A percentile compares a stretch with the other conserved stretches of the same genome.
Evolutionary conservation across 352 stramenopile species (phyloP).

Genomic region (Phytophthora nicotianae): DNA sequence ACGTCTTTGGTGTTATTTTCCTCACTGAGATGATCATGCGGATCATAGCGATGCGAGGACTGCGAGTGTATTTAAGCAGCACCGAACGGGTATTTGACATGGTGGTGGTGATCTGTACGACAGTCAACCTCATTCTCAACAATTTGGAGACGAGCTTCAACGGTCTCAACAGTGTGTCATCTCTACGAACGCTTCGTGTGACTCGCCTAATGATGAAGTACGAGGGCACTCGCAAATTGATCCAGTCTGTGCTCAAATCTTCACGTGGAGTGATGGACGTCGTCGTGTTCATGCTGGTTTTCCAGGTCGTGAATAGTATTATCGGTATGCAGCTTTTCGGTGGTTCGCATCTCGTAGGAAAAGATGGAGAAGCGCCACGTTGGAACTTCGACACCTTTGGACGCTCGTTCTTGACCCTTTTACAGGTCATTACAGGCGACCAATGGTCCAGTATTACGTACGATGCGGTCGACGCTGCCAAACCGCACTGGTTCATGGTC

Average conservation of each 20-base stretch:
- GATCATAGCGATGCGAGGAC: slow-evolving; percentile 59
- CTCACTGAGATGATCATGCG: slow-evolving; percentile 64
- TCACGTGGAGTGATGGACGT: slow-evolving; percentile 81
- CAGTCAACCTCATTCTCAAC: slow-evolving; percentile 73
- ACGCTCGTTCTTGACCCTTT: slow-evolving; percentile 70
- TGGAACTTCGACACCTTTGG: slow-evolving; percentile 84
- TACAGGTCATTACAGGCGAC: slow-evolving; percentile 81
- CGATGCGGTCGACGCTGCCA: slow-evolving; percentile 69
- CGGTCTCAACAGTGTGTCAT: slow-evolving; percentile 70
- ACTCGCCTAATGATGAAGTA: slow-evolving; percentile 82
- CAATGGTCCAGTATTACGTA: slow-evolving; percentile 82
- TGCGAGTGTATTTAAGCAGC: slow-evolving; percentile 52
- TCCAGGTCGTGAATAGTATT: slow-evolving; percentile 79
- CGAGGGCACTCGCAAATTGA: slow-evolving; percentile 77
- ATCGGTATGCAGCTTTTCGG: slow-evolving; percentile 83
- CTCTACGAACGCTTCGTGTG: slow-evolving; percentile 72
- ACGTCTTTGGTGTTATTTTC: slow-evolving; percentile 74
- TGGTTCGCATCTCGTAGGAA: slow-evolving; percentile 45
- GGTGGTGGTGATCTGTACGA: slow-evolving; percentile 73
- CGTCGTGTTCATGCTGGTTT: slow-evolving; percentile 74
- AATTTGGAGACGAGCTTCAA: slow-evolving; percentile 59
- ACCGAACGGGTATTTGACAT: slow-evolving; percentile 79
- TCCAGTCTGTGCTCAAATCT: slow-evolving; percentile 80
- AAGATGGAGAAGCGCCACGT: slow-evolving; percentile 52
- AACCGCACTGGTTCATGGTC: slow-evolving; percentile 72